phyloP scores from a whole-genome alignment of 805 yeast genomes.

The Metschnikowia cerradonensis region DNA sequence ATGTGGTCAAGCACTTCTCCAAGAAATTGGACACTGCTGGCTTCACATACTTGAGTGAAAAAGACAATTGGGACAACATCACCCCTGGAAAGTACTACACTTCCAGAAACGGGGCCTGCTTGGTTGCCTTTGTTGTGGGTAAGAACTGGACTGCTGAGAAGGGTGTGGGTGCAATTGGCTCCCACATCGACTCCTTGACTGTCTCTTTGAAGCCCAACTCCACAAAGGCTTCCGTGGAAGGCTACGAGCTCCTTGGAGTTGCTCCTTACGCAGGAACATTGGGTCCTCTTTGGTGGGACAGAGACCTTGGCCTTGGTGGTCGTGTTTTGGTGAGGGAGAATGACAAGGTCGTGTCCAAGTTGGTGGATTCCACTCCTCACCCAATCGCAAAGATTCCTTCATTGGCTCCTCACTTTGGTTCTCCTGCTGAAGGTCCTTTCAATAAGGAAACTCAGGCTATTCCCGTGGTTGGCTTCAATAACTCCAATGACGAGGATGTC shows the following conservation, averaged over 20 bases:
- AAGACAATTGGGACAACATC: slow-evolving; percentile 45
- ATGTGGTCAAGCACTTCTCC: slow-evolving; percentile 55
- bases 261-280: slow-evolving; percentile 81
- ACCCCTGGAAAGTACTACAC: slow-evolving; percentile 62
- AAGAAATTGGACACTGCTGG: slow-evolving; percentile 52
- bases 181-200: slow-evolving; percentile 74
- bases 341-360: slow-evolving; percentile 36
- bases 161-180: slow-evolving; percentile 68
- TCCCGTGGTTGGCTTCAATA: slow-evolving; percentile 65
- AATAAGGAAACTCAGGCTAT: slow-evolving; percentile 74
- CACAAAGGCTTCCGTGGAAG: slow-evolving; percentile 56
- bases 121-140: slow-evolving; percentile 71
- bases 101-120: slow-evolving; percentile 60
- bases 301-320: slow-evolving; percentile 85
- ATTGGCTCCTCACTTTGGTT: slow-evolving; percentile 84
- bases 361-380: slow-evolving; percentile 57
- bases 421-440: slow-evolving; percentile 62
- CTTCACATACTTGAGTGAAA: slow-evolving; percentile 62
- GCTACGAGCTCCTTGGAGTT: slow-evolving; percentile 74
- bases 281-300: slow-evolving; percentile 68
- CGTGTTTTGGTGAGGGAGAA: slow-evolving; percentile 50
- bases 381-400: slow-evolving; percentile 82
- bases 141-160: slow-evolving; percentile 56
- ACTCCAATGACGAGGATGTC: slow-evolving; percentile 33
- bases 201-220: slow-evolving; percentile 71